Percentiles rank a stretch among this genome's conserved stretches.
Evolutionary conservation across 331 rosid species (phyloP).

Genomic region (Prunus yedoensis): DNA sequence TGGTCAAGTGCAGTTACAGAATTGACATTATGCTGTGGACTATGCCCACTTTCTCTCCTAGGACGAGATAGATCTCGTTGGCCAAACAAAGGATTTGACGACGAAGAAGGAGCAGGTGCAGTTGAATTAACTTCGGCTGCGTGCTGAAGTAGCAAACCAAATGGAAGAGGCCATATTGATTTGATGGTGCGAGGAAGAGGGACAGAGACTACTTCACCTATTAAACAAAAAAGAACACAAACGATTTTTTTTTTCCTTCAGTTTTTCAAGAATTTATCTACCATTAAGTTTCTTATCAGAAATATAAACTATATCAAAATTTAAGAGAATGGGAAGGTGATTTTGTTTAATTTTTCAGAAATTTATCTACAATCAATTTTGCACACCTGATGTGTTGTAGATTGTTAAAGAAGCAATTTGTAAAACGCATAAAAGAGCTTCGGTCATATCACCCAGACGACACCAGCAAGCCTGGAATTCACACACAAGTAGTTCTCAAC

Average conservation of each 20-base stretch:
- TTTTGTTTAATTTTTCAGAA: not conserved
- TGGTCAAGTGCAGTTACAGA: conserved; percentile 40
- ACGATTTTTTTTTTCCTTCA: not conserved
- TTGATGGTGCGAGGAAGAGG: conserved; percentile 57
- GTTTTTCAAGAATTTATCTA: not conserved
- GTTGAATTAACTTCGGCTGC: conserved; percentile 54
- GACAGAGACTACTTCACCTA: conserved; percentile 81
- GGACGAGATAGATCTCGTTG: conserved; percentile 45
- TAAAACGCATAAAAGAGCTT: conserved; percentile 81
- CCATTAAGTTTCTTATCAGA: not conserved
- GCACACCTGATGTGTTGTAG: conserved; percentile 80
- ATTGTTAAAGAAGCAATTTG: conserved; percentile 74
- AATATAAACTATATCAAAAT: no score
- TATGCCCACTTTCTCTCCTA: conserved; percentile 45
- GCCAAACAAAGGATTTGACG: conserved; percentile 64
- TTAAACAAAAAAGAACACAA: conserved; percentile 12
- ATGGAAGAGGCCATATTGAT: conserved; percentile 93
- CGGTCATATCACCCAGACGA: conserved; percentile 63
- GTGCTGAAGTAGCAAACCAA: conserved; percentile 87
- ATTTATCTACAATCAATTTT: conserved; percentile 1
- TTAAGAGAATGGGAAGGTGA: no score
- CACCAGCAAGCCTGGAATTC: conserved; percentile 84
- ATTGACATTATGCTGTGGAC: conserved; percentile 35
- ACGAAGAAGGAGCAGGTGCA: conserved; percentile 49
- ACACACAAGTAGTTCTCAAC: conserved; percentile 17